Base-by-base conservation (phyloP, 495 filamentous ascomycete genomes). In the Collariella sp. region DNA sequence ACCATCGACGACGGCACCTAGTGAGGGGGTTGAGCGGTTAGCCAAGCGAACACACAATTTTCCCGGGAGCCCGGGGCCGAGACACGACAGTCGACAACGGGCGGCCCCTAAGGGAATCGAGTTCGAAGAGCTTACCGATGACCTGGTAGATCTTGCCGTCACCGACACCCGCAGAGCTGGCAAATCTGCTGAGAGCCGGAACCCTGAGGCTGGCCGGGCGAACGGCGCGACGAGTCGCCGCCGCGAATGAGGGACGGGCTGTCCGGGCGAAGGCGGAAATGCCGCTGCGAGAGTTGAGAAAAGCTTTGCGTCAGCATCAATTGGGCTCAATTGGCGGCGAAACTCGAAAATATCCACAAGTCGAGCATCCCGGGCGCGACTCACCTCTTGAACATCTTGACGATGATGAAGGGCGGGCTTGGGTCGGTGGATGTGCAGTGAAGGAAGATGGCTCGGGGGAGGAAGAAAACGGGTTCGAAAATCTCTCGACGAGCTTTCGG, bases 351-450 rank as follows among this genome's bases (percentile, higher is more conserved):
- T 55, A 13, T 15, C 12, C 6, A 2, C 2, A 3, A 7, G 0
- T 26, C n/a, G 11, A 12, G 11, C 18, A 19, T 22, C 31, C 15
- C 49, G 53, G 40, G 45, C 46, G 34, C 44, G 52, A 76, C 84
- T 74, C 75, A 91, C 87, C 86, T 89, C 86, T 88, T 88, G 79
- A 88, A 87, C 87, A 91, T 91, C 77, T 73, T 88, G 82, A 76
- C 67, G 75, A 77, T 77, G 75, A 72, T 67, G 49, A 69, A 68
- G 68, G 68, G 72, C 72, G 72, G 68, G 68, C 69, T 68, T 62
- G 57, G 56, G 66, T 72, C 69, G 63, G 70, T 60, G 62, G 60
- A 59, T 63, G 62, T 61, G 52, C 56, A 58, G 63, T 59, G 65
- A 67, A 57, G 65, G 62, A 65, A 69, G 67, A 61, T 67, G 71